A percentile compares a stretch with the other conserved stretches of the same genome.
Conservation (phyloP, 306 rosid genomes). For the Cicer bijugum region DNA sequence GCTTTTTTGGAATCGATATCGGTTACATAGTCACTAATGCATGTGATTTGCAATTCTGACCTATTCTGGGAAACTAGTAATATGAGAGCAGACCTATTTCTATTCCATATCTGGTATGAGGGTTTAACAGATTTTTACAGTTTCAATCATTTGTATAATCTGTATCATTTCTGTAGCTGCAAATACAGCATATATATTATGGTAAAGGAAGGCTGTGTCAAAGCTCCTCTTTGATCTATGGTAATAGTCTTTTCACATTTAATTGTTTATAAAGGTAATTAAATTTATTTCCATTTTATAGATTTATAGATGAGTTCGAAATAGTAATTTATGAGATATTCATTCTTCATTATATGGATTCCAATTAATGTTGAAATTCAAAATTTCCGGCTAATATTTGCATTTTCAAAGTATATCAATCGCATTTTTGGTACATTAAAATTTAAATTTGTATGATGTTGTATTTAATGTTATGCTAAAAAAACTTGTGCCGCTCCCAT, state of each 20-base stretch:
- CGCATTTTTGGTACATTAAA: neutral
- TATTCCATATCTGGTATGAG: conserved; percentile 39
- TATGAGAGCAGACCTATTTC: conserved; percentile 20
- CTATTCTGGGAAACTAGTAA: conserved; percentile 18
- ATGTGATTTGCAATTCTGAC: conserved; percentile 26
- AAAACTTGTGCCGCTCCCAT: neutral
- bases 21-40: conserved; percentile 50
- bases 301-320: too few relatives aligned
- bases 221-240: conserved; percentile 1
- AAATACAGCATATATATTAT: conserved; percentile 31
- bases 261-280: neutral
- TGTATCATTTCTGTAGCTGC: conserved; percentile 38
- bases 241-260: neutral
- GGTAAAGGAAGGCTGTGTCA: conserved; percentile 12
- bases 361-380: neutral
- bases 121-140: conserved; percentile 30
- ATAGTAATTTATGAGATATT: neutral
- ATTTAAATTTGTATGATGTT: neutral
- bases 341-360: neutral
- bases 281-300: neutral
- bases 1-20: conserved; percentile 66
- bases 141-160: conserved; percentile 35
- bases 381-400: neutral
- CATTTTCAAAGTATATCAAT: neutral
- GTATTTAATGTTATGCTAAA: neutral